Base-by-base conservation (phyloP, 2,329 filamentous ascomycete species). In the Podosphaera xanthii region DNA sequence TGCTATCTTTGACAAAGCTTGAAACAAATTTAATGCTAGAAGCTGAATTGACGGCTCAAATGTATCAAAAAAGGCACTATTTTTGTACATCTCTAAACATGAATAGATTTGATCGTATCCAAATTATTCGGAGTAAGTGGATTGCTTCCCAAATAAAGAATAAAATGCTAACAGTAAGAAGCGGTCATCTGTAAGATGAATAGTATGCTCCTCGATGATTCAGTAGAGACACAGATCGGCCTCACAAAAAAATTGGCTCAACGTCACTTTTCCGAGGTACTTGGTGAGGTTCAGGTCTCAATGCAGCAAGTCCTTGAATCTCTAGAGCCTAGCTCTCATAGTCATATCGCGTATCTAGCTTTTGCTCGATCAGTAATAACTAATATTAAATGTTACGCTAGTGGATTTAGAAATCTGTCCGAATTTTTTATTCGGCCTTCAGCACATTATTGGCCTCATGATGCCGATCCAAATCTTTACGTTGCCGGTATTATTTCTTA, bases 1-100 rank as follows among this genome's bases (percentile, higher is more conserved):
- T 77, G 49, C 64, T 75, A 72, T 74, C 6, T 69, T 82, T 53
- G 72, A 75, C 49, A 78, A 78, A 63, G 78, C 80, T 59, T 57
- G 42, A 58, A 44, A 4, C 31, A 6, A 42, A 58, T 12, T 49
- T 38, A 22, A 53, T 9, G 50, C 48, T 46, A 55, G 30, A 59
- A 38, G 48, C n/a, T 30, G 38, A 35, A 30, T 52, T 57, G 35
- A 56, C 50, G 12, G 22, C 58, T 58, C 3, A 69, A 64, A 35
- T 63, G 57, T 12, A 59, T 14, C 33, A 52, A 52, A 62, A 60
- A 54, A 56, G 59, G 9, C 49, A 62, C 44, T 61, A 62, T 58
- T 36, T 64, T 31, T 58, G 57, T 40, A 59, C 50, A 9, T 57
- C 33, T 14, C 46, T 58, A 12, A 58, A 61, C 34, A 3, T 58